Percentiles rank a stretch among this genome's conserved stretches.
Conservation (phyloP, 1,139 yeast species). For the Candida glucosophila region DNA sequence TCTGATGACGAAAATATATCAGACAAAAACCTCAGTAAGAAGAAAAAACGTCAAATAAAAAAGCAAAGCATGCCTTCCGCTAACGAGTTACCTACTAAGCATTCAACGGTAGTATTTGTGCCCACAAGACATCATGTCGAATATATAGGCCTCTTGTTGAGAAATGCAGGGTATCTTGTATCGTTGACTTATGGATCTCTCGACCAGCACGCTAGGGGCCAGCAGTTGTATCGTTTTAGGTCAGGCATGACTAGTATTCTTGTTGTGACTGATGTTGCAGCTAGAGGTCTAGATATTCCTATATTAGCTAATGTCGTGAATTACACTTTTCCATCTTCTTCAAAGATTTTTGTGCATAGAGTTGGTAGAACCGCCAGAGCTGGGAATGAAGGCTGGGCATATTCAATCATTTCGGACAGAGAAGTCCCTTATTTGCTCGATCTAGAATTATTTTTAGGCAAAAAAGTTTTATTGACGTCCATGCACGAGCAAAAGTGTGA, state of each 20-base stretch:
- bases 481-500: constrained; percentile 59
- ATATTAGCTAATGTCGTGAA: constrained; percentile 90
- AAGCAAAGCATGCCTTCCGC: constrained; percentile 67
- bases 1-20: constrained; percentile 33
- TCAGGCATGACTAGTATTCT: constrained; percentile 72
- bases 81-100: constrained; percentile 71
- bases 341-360: constrained; percentile 90
- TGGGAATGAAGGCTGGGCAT: constrained; percentile 97
- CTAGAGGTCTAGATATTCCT: constrained; percentile 99
- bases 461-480: constrained; percentile 62
- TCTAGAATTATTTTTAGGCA: constrained; percentile 82
- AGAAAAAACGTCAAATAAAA: constrained; percentile 31
- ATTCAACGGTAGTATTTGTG: constrained; percentile 86
- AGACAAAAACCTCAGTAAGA: constrained; percentile 27
- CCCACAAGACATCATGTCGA: constrained; percentile 98
- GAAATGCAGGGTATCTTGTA: constrained; percentile 74
- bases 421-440: constrained; percentile 89
- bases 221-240: constrained; percentile 79
- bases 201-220: constrained; percentile 90
- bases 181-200: constrained; percentile 90
- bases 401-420: constrained; percentile 73
- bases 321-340: constrained; percentile 82
- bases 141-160: constrained; percentile 62
- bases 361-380: constrained; percentile 99
- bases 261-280: constrained; percentile 98